A percentile compares a stretch with the other conserved stretches of the same genome.
Conservation (phyloP, 169 alveolate species). For the Eimeria acervulina region DNA sequence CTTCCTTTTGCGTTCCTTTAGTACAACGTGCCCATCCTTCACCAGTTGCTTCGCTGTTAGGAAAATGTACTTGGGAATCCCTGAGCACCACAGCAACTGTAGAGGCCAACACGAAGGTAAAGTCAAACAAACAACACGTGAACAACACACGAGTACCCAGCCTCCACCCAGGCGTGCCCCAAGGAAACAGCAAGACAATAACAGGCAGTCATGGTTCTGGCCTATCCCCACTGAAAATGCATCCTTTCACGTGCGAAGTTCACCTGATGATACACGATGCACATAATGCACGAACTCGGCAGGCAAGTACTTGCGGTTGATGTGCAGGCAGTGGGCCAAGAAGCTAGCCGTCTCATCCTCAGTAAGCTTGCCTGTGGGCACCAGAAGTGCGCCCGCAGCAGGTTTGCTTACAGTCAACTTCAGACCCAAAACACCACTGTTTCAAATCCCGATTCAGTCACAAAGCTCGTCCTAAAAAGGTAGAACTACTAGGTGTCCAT, state of each 20-base stretch:
- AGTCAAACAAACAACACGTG: neutral
- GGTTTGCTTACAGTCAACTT: neutral
- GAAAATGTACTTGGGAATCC: conserved; percentile 81
- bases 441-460: neutral
- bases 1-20: conserved; percentile 66
- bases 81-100: conserved; percentile 25
- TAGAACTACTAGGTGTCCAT: neutral
- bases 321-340: conserved; percentile 85
- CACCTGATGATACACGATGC: conserved; percentile 86
- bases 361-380: conserved; percentile 70
- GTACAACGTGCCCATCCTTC: conserved; percentile 74
- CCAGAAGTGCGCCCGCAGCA: neutral
- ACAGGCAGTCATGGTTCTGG: neutral
- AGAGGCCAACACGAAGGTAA: neutral
- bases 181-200: neutral
- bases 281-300: conserved; percentile 87
- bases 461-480: neutral
- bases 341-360: conserved; percentile 86
- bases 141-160: no score
- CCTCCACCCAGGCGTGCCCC: neutral
- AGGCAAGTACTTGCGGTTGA: conserved; percentile 82
- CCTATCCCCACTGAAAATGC: neutral
- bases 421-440: neutral
- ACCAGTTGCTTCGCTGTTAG: conserved; percentile 80
- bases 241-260: neutral